Evolutionary conservation across 2,329 filamentous ascomycete species (phyloP).

Genomic region (Sphaerulina vaccinii): DNA sequence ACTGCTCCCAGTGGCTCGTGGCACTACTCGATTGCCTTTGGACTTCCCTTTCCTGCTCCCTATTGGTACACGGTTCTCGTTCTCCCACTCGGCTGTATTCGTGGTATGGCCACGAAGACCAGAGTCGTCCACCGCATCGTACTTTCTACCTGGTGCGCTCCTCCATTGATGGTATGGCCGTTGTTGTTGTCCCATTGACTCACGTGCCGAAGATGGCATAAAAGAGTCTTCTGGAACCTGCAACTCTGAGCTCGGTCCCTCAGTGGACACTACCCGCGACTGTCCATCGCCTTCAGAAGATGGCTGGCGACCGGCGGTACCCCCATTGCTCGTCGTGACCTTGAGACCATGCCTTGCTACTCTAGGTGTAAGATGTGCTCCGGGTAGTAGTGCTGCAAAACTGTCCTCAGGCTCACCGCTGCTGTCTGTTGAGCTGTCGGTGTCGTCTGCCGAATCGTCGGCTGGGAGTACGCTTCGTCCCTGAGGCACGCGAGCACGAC

Average conservation of each 20-base stretch:
- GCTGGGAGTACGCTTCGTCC: constrained; percentile 15
- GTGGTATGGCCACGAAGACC: constrained; percentile 18
- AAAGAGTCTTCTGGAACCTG: neutral
- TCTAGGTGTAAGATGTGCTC: neutral
- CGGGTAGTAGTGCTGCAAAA: constrained; percentile 1
- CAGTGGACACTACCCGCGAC: too few species aligned
- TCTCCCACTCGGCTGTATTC: constrained; percentile 16
- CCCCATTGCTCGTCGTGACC: neutral
- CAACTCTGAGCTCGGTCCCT: neutral
- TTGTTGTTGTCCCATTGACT: neutral
- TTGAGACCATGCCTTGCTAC: neutral
- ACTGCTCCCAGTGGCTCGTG: neutral
- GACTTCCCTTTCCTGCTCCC: neutral
- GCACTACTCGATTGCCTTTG: neutral
- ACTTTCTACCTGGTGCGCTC: neutral
- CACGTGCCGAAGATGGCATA: neutral
- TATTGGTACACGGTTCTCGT: constrained; percentile 5
- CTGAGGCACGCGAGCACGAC: constrained; percentile 22
- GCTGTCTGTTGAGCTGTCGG: constrained; percentile 11
- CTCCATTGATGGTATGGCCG: neutral
- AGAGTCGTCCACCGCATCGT: constrained; percentile 17
- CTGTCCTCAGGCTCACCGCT: constrained; percentile 8
- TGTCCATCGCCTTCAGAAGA: neutral
- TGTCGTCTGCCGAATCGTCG: neutral
- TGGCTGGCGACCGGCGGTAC: neutral